phyloP scores from a whole-genome alignment of 495 filamentous ascomycete species.

The Penicillium pulvis region DNA sequence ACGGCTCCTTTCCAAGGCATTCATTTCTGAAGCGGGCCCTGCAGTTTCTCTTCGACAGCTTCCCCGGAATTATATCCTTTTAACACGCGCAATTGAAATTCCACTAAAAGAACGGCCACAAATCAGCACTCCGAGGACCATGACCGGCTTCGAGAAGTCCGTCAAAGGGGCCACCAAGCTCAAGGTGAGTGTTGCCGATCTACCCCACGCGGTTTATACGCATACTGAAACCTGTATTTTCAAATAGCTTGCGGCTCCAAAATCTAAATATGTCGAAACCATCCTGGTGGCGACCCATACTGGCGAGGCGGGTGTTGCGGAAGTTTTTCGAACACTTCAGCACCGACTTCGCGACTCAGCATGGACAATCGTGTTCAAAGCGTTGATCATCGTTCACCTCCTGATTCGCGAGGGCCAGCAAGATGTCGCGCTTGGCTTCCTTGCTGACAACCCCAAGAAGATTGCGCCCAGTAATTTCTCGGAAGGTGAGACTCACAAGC shows the following conservation, averaged over 20 bases:
- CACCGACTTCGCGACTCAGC: conserved; percentile 88
- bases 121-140: conserved; percentile 36
- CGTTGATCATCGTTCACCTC: conserved; percentile 89
- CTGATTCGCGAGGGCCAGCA: conserved; percentile 96
- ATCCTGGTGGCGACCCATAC: conserved; percentile 94
- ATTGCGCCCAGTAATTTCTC: conserved; percentile 89
- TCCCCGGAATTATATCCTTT: background rate
- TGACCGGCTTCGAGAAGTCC: conserved; percentile 89
- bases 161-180: conserved; percentile 93
- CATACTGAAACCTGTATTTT: conserved; percentile 8
- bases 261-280: conserved; percentile 99
- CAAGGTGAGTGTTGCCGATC: conserved; percentile 61
- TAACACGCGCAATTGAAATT: conserved; percentile 2
- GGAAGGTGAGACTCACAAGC: conserved; percentile 65
- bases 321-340: conserved; percentile 91
- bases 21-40: conserved; percentile 28
- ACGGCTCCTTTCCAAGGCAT: conserved; percentile 24
- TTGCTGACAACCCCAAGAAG: conserved; percentile 79
- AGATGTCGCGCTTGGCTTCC: conserved; percentile 83
- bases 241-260: conserved; percentile 84
- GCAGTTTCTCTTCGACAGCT: background rate
- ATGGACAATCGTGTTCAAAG: conserved; percentile 98
- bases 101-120: conserved; percentile 11
- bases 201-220: background rate
- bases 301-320: conserved; percentile 92